These are phyloP conservation scores for Pistacia vera DNA, from an alignment of 345 rosid species.

Conservation along the genomic window DNA sequence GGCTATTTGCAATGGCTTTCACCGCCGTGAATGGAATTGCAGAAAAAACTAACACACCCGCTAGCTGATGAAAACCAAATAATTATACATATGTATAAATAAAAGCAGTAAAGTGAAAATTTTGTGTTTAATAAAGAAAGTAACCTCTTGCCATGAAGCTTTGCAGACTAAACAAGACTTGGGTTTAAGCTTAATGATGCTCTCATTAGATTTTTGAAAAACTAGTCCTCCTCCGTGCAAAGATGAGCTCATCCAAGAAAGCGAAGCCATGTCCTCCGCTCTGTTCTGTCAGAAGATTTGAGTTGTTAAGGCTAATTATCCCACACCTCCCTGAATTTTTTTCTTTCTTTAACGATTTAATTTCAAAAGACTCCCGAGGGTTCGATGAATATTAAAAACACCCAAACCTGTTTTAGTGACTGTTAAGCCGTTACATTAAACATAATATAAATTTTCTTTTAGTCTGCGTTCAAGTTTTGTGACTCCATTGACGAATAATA, in stretches of 20 bases:
- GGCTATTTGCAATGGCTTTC: constrained; percentile 91
- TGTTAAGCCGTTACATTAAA: too few species aligned
- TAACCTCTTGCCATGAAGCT: constrained; percentile 93
- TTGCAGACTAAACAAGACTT: constrained; percentile 45
- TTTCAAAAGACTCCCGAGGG: too few species aligned
- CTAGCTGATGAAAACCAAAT: constrained; percentile 49
- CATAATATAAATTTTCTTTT: too few species aligned
- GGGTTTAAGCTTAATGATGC: constrained; percentile 1
- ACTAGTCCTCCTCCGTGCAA: not conserved
- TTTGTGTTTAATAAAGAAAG: not conserved
- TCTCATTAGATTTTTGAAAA: not conserved
- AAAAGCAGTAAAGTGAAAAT: too few species aligned
- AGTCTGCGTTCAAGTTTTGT: too few species aligned
- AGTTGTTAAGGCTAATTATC: not conserved
- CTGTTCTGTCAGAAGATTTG: not conserved
- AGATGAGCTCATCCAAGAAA: constrained; percentile 7
- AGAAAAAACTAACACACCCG: constrained; percentile 86
- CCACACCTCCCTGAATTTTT: not conserved
- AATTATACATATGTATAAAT: too few species aligned
- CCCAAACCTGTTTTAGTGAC: too few species aligned
- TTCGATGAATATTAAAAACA: too few species aligned
- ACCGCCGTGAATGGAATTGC: constrained; percentile 91
- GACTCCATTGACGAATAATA: too few species aligned
- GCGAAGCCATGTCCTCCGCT: not conserved
- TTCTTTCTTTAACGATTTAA: rapidly evolving